Evolutionary conservation across 805 yeast genomes (phyloP).

Genomic region (Monosporozyma siamensis): DNA sequence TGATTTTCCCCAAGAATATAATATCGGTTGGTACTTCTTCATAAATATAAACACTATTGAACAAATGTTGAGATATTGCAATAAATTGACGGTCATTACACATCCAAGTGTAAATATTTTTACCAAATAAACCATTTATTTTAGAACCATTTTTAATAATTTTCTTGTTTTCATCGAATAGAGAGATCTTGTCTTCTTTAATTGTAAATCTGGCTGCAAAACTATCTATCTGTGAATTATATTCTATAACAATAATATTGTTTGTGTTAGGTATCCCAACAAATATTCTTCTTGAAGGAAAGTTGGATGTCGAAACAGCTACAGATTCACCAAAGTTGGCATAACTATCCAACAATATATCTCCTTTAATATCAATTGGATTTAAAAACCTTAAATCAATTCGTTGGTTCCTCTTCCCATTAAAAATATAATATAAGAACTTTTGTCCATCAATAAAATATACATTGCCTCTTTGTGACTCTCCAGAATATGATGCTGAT

Average conservation of each 20-base stretch:
- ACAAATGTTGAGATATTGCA: slow-evolving; percentile 19
- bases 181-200: not conserved
- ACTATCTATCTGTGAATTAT: not conserved
- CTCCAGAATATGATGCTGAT: slow-evolving; percentile 37
- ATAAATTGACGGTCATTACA: slow-evolving; percentile 9
- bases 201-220: slow-evolving; percentile 1
- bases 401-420: slow-evolving; percentile 1
- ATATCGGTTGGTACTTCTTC: slow-evolving; percentile 9
- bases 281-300: slow-evolving; percentile 8
- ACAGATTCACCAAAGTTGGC: slow-evolving; percentile 20
- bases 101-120: slow-evolving; percentile 9
- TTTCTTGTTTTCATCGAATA: not conserved
- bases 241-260: slow-evolving; percentile 12
- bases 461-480: slow-evolving; percentile 17
- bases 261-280: slow-evolving; percentile 18
- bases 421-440: slow-evolving; percentile 9
- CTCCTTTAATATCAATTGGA: slow-evolving; percentile 8
- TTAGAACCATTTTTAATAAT: slow-evolving; percentile 6
- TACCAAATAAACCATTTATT: slow-evolving; percentile 21
- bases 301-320: slow-evolving; percentile 5
- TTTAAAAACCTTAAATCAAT: slow-evolving; percentile 5
- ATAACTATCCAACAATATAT: slow-evolving; percentile 6
- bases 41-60: slow-evolving; percentile 16
- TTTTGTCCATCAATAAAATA: slow-evolving; percentile 10
- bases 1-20: not conserved